Evolutionary conservation across 805 yeast genomes (phyloP).

Genomic region (Candida gorgasii): DNA sequence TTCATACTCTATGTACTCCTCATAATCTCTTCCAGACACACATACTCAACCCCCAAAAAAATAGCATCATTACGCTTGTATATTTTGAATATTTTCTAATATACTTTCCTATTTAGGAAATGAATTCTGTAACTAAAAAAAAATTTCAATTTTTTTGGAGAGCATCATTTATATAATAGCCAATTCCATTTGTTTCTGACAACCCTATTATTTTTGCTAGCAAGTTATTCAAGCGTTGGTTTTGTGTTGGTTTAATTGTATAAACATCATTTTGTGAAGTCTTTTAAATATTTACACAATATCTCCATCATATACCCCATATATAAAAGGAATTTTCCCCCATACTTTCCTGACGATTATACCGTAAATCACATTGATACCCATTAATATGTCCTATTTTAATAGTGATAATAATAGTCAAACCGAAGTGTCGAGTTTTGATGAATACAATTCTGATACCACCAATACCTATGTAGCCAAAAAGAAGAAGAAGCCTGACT

Average conservation of each 20-base stretch:
- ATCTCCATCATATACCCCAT: too few relatives aligned
- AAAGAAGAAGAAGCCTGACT: constrained; percentile 9
- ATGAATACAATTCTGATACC: constrained; percentile 17
- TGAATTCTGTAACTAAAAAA: constrained; percentile 1
- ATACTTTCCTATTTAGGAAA: constrained; percentile 8
- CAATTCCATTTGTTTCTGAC: constrained; percentile 1
- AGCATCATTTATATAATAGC: constrained; percentile 7
- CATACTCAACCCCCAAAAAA: neutral
- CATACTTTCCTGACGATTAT: neutral
- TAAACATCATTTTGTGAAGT: too few relatives aligned
- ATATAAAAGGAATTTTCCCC: neutral
- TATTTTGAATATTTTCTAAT: constrained; percentile 5
- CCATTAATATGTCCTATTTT: constrained; percentile 11
- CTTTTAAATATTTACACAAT: neutral
- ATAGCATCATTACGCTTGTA: neutral
- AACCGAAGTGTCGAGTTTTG: constrained; percentile 4
- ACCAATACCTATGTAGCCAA: constrained; percentile 17
- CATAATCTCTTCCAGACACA: too few relatives aligned
- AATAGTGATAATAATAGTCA: constrained; percentile 10
- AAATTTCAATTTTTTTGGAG: constrained; percentile 5
- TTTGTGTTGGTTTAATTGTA: neutral
- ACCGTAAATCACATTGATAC: constrained; percentile 5
- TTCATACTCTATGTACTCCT: too few relatives aligned
- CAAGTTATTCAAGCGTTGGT: neutral
- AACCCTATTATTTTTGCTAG: neutral